Percentiles rank a stretch among this genome's conserved stretches.
Conservation (phyloP, 164 flowering plant species). For the Amborella trichopoda region DNA sequence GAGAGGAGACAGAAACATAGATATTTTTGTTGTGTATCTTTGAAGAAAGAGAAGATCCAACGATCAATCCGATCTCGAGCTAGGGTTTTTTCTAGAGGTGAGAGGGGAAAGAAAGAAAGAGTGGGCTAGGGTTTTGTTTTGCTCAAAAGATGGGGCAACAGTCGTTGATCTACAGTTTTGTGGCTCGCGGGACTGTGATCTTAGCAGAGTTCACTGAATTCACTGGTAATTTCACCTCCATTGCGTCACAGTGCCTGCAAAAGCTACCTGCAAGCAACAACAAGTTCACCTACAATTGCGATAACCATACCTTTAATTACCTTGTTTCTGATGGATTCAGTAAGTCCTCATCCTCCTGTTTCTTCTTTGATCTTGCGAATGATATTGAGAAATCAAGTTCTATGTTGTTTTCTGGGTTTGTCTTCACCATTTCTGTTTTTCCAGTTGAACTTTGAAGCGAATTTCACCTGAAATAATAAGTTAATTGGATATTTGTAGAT, state of each 20-base stretch:
- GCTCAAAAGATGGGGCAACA: conserved; percentile 6
- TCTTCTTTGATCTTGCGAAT: too few relatives aligned
- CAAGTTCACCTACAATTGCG: conserved; percentile 16
- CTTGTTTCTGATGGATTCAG: conserved; percentile 12
- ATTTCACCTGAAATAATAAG: too few relatives aligned
- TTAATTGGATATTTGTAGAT: too few relatives aligned
- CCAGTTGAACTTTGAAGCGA: too few relatives aligned
- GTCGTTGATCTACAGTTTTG: conserved; percentile 6
- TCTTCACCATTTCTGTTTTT: too few relatives aligned
- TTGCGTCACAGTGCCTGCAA: conserved; percentile 15
- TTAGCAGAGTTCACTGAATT: conserved; percentile 15
- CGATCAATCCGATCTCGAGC: too few relatives aligned
- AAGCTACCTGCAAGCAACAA: conserved; percentile 14
- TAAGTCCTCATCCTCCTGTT: not conserved
- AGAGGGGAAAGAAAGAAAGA: not conserved
- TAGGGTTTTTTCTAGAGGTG: not conserved
- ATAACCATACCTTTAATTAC: conserved; percentile 12
- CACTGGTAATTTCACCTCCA: conserved; percentile 12
- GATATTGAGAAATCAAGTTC: too few relatives aligned
- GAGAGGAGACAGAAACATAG: too few relatives aligned
- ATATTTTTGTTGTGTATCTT: too few relatives aligned
- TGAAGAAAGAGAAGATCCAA: too few relatives aligned
- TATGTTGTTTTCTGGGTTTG: too few relatives aligned
- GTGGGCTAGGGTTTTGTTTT: too few relatives aligned
- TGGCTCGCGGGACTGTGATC: conserved; percentile 8